Evolutionary conservation across 768 basidiomycete species (phyloP), one percentile per base, ranked within the genome.

Genomic region (Mycena belliarum): DNA sequence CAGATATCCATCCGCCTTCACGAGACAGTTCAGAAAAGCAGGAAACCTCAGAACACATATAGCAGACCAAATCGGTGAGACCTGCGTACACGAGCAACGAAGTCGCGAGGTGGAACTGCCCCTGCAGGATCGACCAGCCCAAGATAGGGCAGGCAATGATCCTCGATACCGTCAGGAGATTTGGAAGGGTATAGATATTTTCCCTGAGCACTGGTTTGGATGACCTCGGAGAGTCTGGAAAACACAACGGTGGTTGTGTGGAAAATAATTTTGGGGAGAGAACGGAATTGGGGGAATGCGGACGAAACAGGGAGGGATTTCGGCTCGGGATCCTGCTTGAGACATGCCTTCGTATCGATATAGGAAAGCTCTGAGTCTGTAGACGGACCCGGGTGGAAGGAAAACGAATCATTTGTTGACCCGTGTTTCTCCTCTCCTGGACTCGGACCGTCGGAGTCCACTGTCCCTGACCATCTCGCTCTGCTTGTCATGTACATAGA

Each of bases 151-250:
- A 97, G 0, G 96, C 85, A 16, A 85, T 65, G 64, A 99, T 95
- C 43, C 97, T 83, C 2, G 93, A 94, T 23, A 87, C 66, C 1
- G 97, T 98, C 40, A 99, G 77, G 7, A 92, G 67, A 69, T 99
- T 99, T 0, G 97, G 97, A 32, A 96, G 64, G 1, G 97, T 99
- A 75, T 97, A 98, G 57, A 95, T 93, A 68, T 96, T 93, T 71
- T 96, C 94, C 63, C 82, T 80, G 11, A 80, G 63, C n/a, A 71
- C 67, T 10, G 67, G 69, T 50, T 77, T 78, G n/a, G 53, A 32
- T 29, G 61, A 59, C 11, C 52, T 63, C 29, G 52, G 43, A n/a
- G 61, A 48, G 35, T 69, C 60, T 46, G 58, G 41, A 59, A 50
- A 59, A 45, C 52, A 35, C n/a, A 45, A 35, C 7, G 52, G 29